Evolutionary conservation across 306 rosid species (phyloP), one percentile per base, ranked within the genome.

Genomic region (Ormosia semicastrata): DNA sequence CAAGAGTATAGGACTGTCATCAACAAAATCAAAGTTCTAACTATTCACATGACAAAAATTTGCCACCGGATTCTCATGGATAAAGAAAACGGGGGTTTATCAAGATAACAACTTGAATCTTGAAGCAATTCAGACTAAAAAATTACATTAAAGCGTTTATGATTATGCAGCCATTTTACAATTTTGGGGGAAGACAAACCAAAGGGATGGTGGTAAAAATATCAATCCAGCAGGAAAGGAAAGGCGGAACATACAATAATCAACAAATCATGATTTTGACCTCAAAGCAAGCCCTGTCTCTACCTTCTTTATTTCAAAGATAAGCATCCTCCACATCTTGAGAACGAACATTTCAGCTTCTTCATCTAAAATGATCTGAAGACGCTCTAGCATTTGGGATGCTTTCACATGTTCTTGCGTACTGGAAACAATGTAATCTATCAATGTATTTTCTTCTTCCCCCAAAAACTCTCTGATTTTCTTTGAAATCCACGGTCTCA

Each of bases 271-370:
- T 60, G 82, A 90, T 82, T 90, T 88, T 73, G 97, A 87, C 81
- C 90, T 93, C 67, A 81, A 56, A 53, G 91, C 87, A 56, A 93
- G 89, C 74, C 99, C 97, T 6, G 92, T 86, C 89, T 95, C 98
- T 58, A 95, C 99, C 91, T 89, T 95, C 89, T 95, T 95, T 40
- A 95, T 95, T 89, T 95, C 99, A 66, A 92, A 96, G 87, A 96
- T 96, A 80, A 96, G 99, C 98, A 93, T 96, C 81, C 99, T 93
- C 99, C 99, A 96, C 98, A 96, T 96, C 91, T 96, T 96, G 81
- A 96, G 97, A 81, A 93, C 99, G 13, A 96, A 92, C 99, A 96
- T 93, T 89, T 96, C 99, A 39, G 99, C 98, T 89, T 96, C 99
- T 64, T 93, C 99, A 47, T 96, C 99, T 81, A 96, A 86, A 84